phyloP scores from a whole-genome alignment of 192 early-diverging fungal species.

The Backusella luteola region DNA sequence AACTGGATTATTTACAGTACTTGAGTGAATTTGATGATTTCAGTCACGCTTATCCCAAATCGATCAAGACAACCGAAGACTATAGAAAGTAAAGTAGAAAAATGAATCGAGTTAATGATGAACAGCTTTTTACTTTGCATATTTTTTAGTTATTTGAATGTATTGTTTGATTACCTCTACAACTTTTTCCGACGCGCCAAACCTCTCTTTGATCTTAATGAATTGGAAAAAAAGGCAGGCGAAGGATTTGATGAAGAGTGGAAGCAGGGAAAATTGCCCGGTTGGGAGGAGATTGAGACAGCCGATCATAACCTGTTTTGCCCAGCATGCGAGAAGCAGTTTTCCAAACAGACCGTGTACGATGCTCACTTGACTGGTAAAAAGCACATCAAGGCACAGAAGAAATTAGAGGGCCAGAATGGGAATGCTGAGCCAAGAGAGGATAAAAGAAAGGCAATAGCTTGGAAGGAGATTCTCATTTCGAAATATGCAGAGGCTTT shows the following conservation, averaged over 20 bases:
- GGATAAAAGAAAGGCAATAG: conserved; percentile 57
- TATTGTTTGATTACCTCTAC: conserved; percentile 68
- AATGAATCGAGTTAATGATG: not conserved
- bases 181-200: conserved; percentile 69
- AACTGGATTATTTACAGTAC: conserved; percentile 67
- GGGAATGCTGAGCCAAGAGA: conserved; percentile 37
- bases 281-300: conserved; percentile 59
- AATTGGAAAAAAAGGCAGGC: conserved; percentile 46
- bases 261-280: conserved; percentile 51
- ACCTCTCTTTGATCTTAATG: conserved; percentile 71
- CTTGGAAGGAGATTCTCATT: conserved; percentile 62
- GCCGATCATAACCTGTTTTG: conserved; percentile 62
- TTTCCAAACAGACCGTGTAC: conserved; percentile 82
- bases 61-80: conserved; percentile 55
- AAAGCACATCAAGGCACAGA: conserved; percentile 86
- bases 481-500: conserved; percentile 57
- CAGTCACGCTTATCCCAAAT: conserved; percentile 45
- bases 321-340: conserved; percentile 73
- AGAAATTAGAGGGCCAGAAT: conserved; percentile 31
- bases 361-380: conserved; percentile 85
- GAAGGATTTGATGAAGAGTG: conserved; percentile 65
- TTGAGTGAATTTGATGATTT: conserved; percentile 66
- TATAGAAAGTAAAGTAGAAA: conserved; percentile 53
- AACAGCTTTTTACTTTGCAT: not conserved
- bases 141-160: conserved; percentile 56